Conservation (phyloP, 495 filamentous ascomycete species). For the Clavariopsis aquatica region DNA sequence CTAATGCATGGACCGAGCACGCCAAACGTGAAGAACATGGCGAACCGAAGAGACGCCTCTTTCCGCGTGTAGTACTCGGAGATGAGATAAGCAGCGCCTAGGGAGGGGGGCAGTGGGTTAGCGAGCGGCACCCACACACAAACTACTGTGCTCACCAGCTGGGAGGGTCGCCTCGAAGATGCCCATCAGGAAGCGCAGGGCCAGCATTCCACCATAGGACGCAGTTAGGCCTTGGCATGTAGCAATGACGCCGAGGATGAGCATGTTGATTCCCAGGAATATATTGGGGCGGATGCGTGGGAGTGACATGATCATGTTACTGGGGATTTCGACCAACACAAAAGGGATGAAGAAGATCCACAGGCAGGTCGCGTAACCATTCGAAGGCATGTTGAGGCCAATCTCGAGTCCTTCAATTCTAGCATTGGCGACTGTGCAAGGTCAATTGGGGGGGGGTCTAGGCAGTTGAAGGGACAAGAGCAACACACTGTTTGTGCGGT, state of each 20-base stretch:
- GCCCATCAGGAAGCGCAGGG: slow-evolving; percentile 35
- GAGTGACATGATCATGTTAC: slow-evolving; percentile 33
- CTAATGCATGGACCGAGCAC: slow-evolving; percentile 32
- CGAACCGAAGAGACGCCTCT: slow-evolving; percentile 31
- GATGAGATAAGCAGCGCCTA: slow-evolving; percentile 33
- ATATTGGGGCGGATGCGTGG: slow-evolving; percentile 30
- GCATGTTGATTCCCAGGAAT: slow-evolving; percentile 34
- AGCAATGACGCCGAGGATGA: slow-evolving; percentile 32
- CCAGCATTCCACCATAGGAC: slow-evolving; percentile 30
- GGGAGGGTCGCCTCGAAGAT: slow-evolving; percentile 37
- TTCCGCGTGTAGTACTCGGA: slow-evolving; percentile 33
- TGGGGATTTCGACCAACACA: slow-evolving; percentile 35
- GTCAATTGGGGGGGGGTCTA: slow-evolving; percentile 10
- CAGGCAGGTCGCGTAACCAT: slow-evolving; percentile 30
- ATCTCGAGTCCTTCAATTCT: slow-evolving; percentile 35
- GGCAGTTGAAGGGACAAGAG: neutral
- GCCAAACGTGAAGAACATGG: slow-evolving; percentile 35
- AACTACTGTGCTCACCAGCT: slow-evolving; percentile 18
- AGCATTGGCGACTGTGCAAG: slow-evolving; percentile 33
- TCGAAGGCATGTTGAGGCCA: slow-evolving; percentile 25
- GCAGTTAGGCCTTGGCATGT: slow-evolving; percentile 30
- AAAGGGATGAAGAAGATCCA: slow-evolving; percentile 39
- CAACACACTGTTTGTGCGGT: slow-evolving; percentile 35
- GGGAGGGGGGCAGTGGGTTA: too few species aligned
- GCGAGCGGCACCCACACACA: neutral